Percentiles rank a stretch among this genome's conserved stretches.
Conservation (phyloP, 768 basidiomycete genomes). For the Boletus fagicola region DNA sequence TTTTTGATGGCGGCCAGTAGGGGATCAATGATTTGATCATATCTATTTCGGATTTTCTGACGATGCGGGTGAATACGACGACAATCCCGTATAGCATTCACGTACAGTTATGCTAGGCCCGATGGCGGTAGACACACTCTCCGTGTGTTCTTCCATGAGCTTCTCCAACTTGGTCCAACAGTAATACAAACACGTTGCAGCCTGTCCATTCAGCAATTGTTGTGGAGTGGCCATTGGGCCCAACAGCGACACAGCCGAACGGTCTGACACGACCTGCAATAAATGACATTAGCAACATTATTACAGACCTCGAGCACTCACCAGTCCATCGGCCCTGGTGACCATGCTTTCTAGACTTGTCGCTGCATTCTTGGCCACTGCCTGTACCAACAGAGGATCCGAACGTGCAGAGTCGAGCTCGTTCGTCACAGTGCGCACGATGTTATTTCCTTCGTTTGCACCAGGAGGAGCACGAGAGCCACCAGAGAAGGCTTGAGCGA, state of each 20-base stretch:
- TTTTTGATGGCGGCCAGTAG: constrained; percentile 68
- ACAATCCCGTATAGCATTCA: neutral
- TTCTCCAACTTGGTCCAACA: constrained; percentile 28
- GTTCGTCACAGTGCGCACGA: constrained; percentile 78
- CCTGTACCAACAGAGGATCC: constrained; percentile 81
- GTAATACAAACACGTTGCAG: constrained; percentile 63
- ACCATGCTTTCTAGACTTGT: constrained; percentile 68
- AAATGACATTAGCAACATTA: neutral
- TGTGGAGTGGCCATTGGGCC: constrained; percentile 79
- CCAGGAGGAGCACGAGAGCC: constrained; percentile 71
- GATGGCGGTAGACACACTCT: constrained; percentile 52
- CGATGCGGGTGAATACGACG: neutral
- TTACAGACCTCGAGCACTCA: constrained; percentile 36
- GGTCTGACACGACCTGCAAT: constrained; percentile 62
- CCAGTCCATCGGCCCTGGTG: constrained; percentile 64
- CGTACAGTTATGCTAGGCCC: constrained; percentile 58
- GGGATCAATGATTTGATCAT: constrained; percentile 60
- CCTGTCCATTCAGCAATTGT: constrained; percentile 71
- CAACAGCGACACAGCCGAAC: constrained; percentile 68
- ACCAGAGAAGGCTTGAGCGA: constrained; percentile 72
- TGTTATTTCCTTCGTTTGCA: constrained; percentile 68
- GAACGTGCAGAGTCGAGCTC: constrained; percentile 56
- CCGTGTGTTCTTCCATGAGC: constrained; percentile 24
- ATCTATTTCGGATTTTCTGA: constrained; percentile 36
- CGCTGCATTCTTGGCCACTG: constrained; percentile 73